Conservation (phyloP, 768 basidiomycete species). For the Trametes gibbosa region DNA sequence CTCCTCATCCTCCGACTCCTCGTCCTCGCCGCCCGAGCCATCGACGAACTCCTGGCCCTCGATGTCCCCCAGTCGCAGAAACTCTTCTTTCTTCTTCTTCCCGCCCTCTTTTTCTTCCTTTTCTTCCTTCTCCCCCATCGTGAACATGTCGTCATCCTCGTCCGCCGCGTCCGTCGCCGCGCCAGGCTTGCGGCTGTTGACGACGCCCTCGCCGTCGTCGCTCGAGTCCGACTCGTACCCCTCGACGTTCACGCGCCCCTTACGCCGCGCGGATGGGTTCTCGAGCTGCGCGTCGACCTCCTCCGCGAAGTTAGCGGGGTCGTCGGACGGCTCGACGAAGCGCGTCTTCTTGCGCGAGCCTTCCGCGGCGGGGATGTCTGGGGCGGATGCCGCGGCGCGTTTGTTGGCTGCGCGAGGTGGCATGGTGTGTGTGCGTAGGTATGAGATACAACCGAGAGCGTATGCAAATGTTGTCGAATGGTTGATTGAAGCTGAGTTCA, state of each 20-base stretch:
- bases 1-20: slow-evolving; percentile 47
- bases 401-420: slow-evolving; percentile 40
- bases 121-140: slow-evolving; percentile 50
- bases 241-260: slow-evolving; percentile 76
- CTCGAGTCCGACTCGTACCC: slow-evolving; percentile 94
- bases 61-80: slow-evolving; percentile 87
- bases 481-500: neutral
- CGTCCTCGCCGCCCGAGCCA: slow-evolving; percentile 39
- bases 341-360: slow-evolving; percentile 65
- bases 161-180: slow-evolving; percentile 44
- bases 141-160: slow-evolving; percentile 78
- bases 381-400: slow-evolving; percentile 36
- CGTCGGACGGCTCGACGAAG: slow-evolving; percentile 72
- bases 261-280: slow-evolving; percentile 55
- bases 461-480: neutral
- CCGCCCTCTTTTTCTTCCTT: slow-evolving; percentile 39
- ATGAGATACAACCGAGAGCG: neutral
- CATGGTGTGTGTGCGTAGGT: slow-evolving; percentile 24
- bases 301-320: slow-evolving; percentile 73
- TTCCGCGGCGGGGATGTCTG: slow-evolving; percentile 33
- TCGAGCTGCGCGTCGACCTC: slow-evolving; percentile 77
- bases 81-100: slow-evolving; percentile 64
- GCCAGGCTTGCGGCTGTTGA: slow-evolving; percentile 61
- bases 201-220: slow-evolving; percentile 94
- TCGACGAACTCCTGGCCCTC: slow-evolving; percentile 92